Percentiles rank a stretch among this genome's conserved stretches.
These are phyloP conservation scores for Monosporascus sp. DNA, from an alignment of 2,329 filamentous ascomycete species.

Conservation along the genomic window DNA sequence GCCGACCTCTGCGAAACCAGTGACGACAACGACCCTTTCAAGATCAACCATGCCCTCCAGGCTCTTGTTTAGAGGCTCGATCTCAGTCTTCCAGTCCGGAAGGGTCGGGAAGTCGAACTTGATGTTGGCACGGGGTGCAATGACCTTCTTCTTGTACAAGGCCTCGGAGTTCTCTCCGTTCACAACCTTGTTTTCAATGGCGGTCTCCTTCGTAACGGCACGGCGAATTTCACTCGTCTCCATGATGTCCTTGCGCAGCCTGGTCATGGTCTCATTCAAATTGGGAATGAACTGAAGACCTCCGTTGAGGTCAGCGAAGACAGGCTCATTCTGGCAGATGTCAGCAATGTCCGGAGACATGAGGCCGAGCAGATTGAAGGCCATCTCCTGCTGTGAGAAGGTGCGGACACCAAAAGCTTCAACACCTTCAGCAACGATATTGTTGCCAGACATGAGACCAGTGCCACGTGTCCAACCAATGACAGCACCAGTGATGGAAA, in stretches of 20 bases:
- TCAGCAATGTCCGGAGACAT: conserved; percentile 94
- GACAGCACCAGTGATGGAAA: conserved; percentile 95
- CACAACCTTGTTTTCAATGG: conserved; percentile 94
- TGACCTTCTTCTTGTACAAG: conserved; percentile 88
- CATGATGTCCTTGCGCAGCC: conserved; percentile 88
- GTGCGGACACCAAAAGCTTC: conserved; percentile 96
- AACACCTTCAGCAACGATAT: conserved; percentile 93
- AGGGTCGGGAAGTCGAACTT: conserved; percentile 92
- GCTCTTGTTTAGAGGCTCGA: conserved; percentile 80
- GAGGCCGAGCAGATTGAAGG: conserved; percentile 92
- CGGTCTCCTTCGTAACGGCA: conserved; percentile 91
- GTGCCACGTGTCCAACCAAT: conserved; percentile 99
- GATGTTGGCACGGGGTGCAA: conserved; percentile 94
- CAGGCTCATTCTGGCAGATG: conserved; percentile 89
- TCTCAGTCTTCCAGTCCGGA: conserved; percentile 85
- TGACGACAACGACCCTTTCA: conserved; percentile 95
- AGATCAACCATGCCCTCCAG: conserved; percentile 98
- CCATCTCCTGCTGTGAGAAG: conserved; percentile 99
- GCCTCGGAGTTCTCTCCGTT: conserved; percentile 90
- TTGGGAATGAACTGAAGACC: conserved; percentile 96
- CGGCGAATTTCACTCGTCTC: conserved; percentile 91
- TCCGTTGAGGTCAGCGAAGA: conserved; percentile 96
- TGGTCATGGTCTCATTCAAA: conserved; percentile 89
- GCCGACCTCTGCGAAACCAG: conserved; percentile 91
- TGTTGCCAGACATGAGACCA: conserved; percentile 96